Conservation (phyloP, 148 eudicot species). For the Vaccinium vitisidaea region DNA sequence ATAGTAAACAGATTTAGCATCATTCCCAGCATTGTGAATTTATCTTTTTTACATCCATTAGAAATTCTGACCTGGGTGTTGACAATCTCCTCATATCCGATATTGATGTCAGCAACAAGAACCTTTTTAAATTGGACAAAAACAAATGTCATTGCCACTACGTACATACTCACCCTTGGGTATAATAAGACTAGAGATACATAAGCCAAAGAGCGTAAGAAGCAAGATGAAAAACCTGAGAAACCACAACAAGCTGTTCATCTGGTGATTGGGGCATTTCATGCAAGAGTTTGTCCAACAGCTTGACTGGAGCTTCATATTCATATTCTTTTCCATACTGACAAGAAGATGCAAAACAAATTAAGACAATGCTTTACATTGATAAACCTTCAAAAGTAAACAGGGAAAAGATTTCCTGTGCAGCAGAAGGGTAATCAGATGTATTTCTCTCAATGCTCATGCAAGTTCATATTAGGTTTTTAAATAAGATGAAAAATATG, state of each 20-base stretch:
- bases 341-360: slow-evolving; percentile 12
- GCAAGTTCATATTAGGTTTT: neutral
- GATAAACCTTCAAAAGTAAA: neutral
- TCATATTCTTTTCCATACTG: slow-evolving; percentile 95
- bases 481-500: neutral
- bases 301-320: slow-evolving; percentile 92
- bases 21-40: neutral
- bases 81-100: slow-evolving; percentile 90
- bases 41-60: neutral
- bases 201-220: neutral
- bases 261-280: slow-evolving; percentile 71
- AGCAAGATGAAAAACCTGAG: slow-evolving; percentile 57
- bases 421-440: neutral
- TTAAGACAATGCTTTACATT: neutral
- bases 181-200: neutral
- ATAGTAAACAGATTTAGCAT: slow-evolving; percentile 3
- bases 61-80: slow-evolving; percentile 69
- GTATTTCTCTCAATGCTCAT: neutral
- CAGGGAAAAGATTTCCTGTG: neutral
- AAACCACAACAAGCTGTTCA: slow-evolving; percentile 86
- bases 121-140: slow-evolving; percentile 44
- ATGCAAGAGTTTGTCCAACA: slow-evolving; percentile 80
- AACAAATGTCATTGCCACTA: neutral
- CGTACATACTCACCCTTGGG: neutral
- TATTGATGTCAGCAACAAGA: slow-evolving; percentile 89